A percentile compares a stretch with the other conserved stretches of the same genome.
phyloP scores from a whole-genome alignment of 495 filamentous ascomycete species.

The Darksidea phi region DNA sequence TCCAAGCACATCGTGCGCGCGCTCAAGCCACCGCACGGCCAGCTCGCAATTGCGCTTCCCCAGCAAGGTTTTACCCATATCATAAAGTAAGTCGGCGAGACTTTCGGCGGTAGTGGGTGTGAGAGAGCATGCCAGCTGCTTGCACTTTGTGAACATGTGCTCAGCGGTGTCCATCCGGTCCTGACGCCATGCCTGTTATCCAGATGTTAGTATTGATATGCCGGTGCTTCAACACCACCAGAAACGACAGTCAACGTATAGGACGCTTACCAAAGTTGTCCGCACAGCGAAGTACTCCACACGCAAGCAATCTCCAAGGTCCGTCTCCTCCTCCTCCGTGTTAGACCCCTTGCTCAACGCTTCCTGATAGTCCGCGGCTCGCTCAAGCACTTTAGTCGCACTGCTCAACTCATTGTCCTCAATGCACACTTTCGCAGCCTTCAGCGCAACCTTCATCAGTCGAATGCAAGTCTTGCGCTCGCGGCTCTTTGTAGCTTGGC shows the following conservation, averaged over 20 bases:
- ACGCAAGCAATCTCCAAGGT: conserved; percentile 45
- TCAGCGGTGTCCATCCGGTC: conserved; percentile 71
- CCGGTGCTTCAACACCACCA: too few species aligned
- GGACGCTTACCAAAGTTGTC: conserved; percentile 59
- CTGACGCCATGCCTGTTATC: conserved; percentile 67
- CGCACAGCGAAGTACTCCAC: conserved; percentile 70
- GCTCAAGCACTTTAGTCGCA: conserved; percentile 59
- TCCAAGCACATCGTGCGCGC: conserved; percentile 61
- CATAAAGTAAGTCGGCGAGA: conserved; percentile 70
- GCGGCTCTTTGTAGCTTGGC: conserved; percentile 15
- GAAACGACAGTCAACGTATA: neutral
- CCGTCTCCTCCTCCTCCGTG: conserved; percentile 37
- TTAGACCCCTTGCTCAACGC: conserved; percentile 47
- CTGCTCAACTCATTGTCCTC: conserved; percentile 56
- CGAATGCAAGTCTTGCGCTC: conserved; percentile 45
- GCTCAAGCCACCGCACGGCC: conserved; percentile 72
- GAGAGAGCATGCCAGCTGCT: conserved; percentile 42
- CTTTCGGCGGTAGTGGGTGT: conserved; percentile 57
- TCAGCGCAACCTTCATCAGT: conserved; percentile 66
- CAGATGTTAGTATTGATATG: conserved; percentile 9
- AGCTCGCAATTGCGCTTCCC: conserved; percentile 51
- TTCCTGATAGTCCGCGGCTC: conserved; percentile 63
- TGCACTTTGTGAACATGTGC: conserved; percentile 65
- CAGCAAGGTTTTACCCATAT: conserved; percentile 65
- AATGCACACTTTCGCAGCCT: conserved; percentile 63